Evolutionary conservation across 2,329 filamentous ascomycete species (phyloP), one percentile per base, ranked within the genome.

Genomic region (Diplodia mutila): DNA sequence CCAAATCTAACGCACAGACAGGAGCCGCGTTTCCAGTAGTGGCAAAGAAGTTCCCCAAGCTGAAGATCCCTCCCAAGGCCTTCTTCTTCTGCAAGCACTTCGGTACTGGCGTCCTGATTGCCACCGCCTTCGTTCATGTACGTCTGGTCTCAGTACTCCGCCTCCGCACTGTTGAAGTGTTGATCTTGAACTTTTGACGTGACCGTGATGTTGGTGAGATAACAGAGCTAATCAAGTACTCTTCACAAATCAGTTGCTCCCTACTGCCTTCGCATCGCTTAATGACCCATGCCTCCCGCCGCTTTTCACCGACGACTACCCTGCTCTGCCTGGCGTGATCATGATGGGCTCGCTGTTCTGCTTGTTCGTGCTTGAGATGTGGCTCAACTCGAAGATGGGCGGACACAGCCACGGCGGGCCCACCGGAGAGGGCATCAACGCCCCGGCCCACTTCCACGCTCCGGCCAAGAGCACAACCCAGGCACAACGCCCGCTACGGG

Each of bases 91-190:
- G 85, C 77, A 89, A 89, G 71, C 86, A 89, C 72, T 79, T 80
- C 64, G 78, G 92, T 74, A 95, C 92, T 1, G 92, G 92, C 68
- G 92, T 95, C 23, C 83, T 95, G n/a, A 90, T 95, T 69, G 91
- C 92, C 12, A 95, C 92, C 1, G 91, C 92, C 66, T 95, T 95
- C 74, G 91, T 94, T 29, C 91, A 94, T 80, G 77, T 79, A 71
- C 66, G 77, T 54, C 39, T 16, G 37, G 12, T 39, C 37, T 39
- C 21, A 4, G 21, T 23, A 21, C 25, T 59, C 32, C 29, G 34
- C 21, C 12, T 23, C 53, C 11, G 53, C n/a, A 6, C 54, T 27
- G 9, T 32, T 27, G 21, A 61, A 11, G 8, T 21, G 48, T 46
- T 25, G 32, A 51, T 55, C 7, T 25, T 70, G 74, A 23, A 32